A percentile compares a stretch with the other conserved stretches of the same genome.
Conservation (phyloP, 2,329 filamentous ascomycete species). For the Phyllachora maydis region DNA sequence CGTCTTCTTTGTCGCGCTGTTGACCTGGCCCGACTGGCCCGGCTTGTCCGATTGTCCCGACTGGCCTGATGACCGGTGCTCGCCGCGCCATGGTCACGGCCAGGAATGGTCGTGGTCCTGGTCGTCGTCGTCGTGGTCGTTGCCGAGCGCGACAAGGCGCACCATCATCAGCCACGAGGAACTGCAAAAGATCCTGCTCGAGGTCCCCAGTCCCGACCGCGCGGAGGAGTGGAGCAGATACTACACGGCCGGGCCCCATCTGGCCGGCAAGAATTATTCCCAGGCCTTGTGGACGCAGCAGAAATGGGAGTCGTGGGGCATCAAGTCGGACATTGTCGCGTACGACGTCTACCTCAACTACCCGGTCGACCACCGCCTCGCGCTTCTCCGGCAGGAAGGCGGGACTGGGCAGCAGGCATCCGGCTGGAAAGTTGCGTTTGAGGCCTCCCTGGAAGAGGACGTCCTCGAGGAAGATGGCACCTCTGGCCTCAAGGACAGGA, state of each 20-base stretch:
- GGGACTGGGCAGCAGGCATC: conserved; percentile 12
- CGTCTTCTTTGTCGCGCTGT: conserved; percentile 19
- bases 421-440: conserved; percentile 45
- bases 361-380: conserved; percentile 48
- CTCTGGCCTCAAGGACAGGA: conserved; percentile 45
- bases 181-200: conserved; percentile 33
- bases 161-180: conserved; percentile 25
- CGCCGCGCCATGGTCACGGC: no score
- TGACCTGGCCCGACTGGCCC: no score
- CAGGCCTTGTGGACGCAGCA: conserved; percentile 62
- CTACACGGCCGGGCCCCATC: conserved; percentile 56
- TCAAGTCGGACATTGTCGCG: conserved; percentile 39
- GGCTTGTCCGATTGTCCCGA: no score
- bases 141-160: no score
- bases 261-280: conserved; percentile 59
- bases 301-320: conserved; percentile 51
- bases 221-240: conserved; percentile 56
- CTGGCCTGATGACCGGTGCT: no score
- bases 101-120: no score
- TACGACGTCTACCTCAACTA: conserved; percentile 70
- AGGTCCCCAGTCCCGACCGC: conserved; percentile 33
- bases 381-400: conserved; percentile 32
- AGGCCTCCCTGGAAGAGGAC: conserved; percentile 69
- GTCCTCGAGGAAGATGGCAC: conserved; percentile 68
- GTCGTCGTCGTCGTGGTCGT: no score